Base-by-base conservation (phyloP, 169 alveolate species). In the Plasmodium gonderi region DNA sequence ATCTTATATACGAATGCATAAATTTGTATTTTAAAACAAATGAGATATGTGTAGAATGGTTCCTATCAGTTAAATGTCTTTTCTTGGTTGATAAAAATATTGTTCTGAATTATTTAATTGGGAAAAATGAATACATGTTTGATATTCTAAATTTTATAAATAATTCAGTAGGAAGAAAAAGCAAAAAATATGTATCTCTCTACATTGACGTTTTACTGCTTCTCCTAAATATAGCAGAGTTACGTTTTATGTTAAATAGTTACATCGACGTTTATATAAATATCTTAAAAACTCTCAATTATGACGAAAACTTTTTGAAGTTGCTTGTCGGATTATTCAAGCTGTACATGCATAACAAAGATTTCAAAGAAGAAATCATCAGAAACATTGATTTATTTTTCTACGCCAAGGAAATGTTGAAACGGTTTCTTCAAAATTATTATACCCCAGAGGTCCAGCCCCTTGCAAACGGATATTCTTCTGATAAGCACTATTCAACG, bases 391-490 rank as follows among this genome's bases (percentile, higher is more conserved):
- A 85, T 45, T 75, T 85, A 36, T 85, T 85, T 54, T 51, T 47
- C 44, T 85, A 85, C 79, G 40, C 92, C 3, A 85, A 75, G 51
- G 92, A 85, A 78, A 51, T 85, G 89, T 29, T 85, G 79, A 85
- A 85, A 23, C 47, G 44, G n/a, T 85, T 85, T 68, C 87, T 85
- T 1, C 44, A 45, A 65, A 54, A 9, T 9, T 74, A 64, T 11
- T 72, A 85, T 17, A 44, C n/a, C 0, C 40, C 20, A 38, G 14
- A 2, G 44, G 7, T 7, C 17, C 40, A 60, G 42, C n/a, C 14
- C 31, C 33, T 38, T 26, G 3, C 33, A 20, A n/a, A 38, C 44
- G 60, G 31, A 4, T 12, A 12, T 3, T 20, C 49, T 23, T 14
- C 54, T 7, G 77, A 29, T 26, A 72, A 83, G 40, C 60, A 47